A percentile compares a stretch with the other conserved stretches of the same genome.
Evolutionary conservation across 441 rosid genomes (phyloP).

Genomic region (Raphanus hybrid): DNA sequence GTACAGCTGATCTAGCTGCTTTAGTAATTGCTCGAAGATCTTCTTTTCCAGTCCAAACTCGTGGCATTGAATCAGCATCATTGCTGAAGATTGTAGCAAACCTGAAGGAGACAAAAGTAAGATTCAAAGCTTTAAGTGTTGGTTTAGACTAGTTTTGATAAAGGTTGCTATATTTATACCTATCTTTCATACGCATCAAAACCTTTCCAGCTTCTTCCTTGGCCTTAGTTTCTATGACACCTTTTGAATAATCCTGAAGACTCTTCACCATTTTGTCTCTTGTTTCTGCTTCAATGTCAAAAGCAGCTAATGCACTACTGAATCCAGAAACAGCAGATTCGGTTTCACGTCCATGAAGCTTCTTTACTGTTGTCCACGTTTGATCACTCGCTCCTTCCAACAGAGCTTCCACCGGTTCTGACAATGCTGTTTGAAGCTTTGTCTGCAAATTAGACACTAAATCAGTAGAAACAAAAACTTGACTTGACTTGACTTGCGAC

Average conservation of each 20-base stretch:
- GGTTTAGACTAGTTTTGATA: slow-evolving; percentile 3
- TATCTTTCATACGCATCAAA: slow-evolving; percentile 87
- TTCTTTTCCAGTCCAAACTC: slow-evolving; percentile 96
- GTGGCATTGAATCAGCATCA: slow-evolving; percentile 97
- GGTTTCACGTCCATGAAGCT: slow-evolving; percentile 71
- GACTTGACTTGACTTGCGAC: not conserved
- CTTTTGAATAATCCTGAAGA: slow-evolving; percentile 65
- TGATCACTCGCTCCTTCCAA: slow-evolving; percentile 76
- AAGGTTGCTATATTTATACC: slow-evolving; percentile 47
- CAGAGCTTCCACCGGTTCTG: slow-evolving; percentile 92
- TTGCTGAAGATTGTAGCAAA: slow-evolving; percentile 81
- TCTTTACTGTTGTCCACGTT: slow-evolving; percentile 88
- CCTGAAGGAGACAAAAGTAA: slow-evolving; percentile 47
- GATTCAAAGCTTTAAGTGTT: slow-evolving; percentile 6
- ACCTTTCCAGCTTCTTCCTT: slow-evolving; percentile 91
- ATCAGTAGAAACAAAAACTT: slow-evolving; percentile 19
- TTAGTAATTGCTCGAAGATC: slow-evolving; percentile 92
- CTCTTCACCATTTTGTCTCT: slow-evolving; percentile 62
- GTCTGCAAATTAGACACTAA: slow-evolving; percentile 52
- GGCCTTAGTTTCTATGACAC: slow-evolving; percentile 82
- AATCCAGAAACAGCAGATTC: slow-evolving; percentile 73
- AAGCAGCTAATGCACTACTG: slow-evolving; percentile 67
- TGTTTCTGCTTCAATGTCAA: slow-evolving; percentile 72
- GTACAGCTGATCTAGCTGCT: slow-evolving; percentile 84
- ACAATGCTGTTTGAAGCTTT: slow-evolving; percentile 67